phyloP scores from a whole-genome alignment of 306 rosid species.

The Hylodesmum podocarpum region DNA sequence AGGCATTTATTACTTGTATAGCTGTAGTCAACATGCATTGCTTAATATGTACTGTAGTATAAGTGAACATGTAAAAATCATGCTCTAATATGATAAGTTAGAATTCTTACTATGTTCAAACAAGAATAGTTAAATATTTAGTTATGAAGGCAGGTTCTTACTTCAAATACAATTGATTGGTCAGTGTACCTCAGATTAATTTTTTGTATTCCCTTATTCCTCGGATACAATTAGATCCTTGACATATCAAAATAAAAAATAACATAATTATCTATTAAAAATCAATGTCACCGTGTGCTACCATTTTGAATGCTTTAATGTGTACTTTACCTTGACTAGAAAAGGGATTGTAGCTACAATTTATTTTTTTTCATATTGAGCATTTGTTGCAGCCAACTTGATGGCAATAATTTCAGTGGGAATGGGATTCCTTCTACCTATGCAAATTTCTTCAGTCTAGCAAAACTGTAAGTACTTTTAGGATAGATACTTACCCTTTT shows the following conservation, averaged over 20 bases:
- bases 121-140: too few relatives aligned
- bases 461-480: slow-evolving; percentile 45
- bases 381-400: slow-evolving; percentile 50
- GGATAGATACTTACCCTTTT: neutral
- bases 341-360: neutral
- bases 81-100: neutral
- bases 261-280: too few relatives aligned
- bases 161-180: too few relatives aligned
- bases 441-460: slow-evolving; percentile 32
- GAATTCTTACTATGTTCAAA: neutral
- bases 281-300: neutral
- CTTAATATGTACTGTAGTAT: neutral
- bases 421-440: slow-evolving; percentile 45
- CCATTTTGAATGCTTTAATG: neutral
- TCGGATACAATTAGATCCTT: too few relatives aligned
- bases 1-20: neutral
- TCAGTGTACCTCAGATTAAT: too few relatives aligned
- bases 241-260: too few relatives aligned
- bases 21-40: neutral
- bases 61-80: neutral
- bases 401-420: slow-evolving; percentile 50
- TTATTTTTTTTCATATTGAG: neutral
- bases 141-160: too few relatives aligned
- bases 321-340: slow-evolving; percentile 8
- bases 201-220: too few relatives aligned